Base-by-base conservation (phyloP, 371 early-diverging fungal genomes). In the Lichtheimia corymbifera region DNA sequence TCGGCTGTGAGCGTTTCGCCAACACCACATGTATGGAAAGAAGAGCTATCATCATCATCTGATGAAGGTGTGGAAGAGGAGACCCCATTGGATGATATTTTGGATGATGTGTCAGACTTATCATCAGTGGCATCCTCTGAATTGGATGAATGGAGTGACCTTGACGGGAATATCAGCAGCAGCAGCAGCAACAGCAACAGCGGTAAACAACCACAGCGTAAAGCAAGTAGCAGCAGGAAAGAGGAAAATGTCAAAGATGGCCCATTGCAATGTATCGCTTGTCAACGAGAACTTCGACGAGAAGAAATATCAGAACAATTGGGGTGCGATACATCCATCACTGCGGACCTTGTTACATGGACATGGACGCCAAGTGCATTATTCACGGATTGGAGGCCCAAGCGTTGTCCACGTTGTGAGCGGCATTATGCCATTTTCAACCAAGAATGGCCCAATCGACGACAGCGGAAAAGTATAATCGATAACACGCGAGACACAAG, bases 321-420 rank as follows among this genome's bases (percentile, higher is more conserved):
- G 5, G 74, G 66, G 3, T 53, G 67, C 2, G 75, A 68, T 45
- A 24, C 68, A 28, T 63, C 67, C 2, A 59, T 77, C n/a, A 69
- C 73, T 0, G 71, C 70, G 40, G 77, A 74, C 13, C 52, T 80
- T 0, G 77, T 73, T 3, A 80, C 80, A n/a, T 80, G 80, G 80
- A 71, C 75, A 5, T 80, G 80, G 80, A 80, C 71, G 18, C 80
- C 80, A 4, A 75, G 77, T 53, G 77, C 75, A 9, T 59, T 67
- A 4, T 80, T 80, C 51, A 71, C 70, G 1, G 72, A 74, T 50
- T 80, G 80, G 80, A 43, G 59, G 17, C 77, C 75, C 1, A 68
- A 74, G 43, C 67, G 80, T 15, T 80, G 80, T 50, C 77, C 80
- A 53, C 66, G 80, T 9, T 80, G 80, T 45, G 80, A 80, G 57